Evolutionary conservation across 2,329 filamentous ascomycete species (phyloP).

Genomic region (Phoma sp.): DNA sequence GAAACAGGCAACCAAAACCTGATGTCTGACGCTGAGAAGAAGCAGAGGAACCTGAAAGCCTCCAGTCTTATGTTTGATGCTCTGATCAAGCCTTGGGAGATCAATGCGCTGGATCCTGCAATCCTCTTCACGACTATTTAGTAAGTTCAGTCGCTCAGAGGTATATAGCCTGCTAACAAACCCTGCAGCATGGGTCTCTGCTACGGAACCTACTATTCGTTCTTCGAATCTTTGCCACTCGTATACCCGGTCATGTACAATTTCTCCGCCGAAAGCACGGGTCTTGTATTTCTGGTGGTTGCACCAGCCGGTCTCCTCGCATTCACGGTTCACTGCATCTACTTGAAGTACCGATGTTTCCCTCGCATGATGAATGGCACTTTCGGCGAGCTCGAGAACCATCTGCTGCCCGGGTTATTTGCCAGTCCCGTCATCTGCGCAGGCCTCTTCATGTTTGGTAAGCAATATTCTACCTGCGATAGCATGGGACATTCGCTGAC

Average conservation of each 20-base stretch:
- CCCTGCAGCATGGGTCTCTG: conserved; percentile 70
- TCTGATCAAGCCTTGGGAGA: conserved; percentile 77
- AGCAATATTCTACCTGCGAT: conserved; percentile 35
- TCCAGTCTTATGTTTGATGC: conserved; percentile 56
- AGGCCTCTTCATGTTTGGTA: conserved; percentile 65
- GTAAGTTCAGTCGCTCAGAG: not conserved
- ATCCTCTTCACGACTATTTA: conserved; percentile 82
- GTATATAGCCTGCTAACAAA: not conserved
- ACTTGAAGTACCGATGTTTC: conserved; percentile 75
- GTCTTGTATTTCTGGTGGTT: conserved; percentile 83
- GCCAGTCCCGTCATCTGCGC: conserved; percentile 63
- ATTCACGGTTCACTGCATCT: conserved; percentile 69
- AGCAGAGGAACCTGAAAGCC: conserved; percentile 53
- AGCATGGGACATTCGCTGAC: not conserved
- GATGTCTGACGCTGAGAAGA: conserved; percentile 80
- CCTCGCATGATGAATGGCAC: conserved; percentile 65
- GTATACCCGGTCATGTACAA: conserved; percentile 79
- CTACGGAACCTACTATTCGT: conserved; percentile 75
- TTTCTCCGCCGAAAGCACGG: conserved; percentile 72
- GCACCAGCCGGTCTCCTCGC: conserved; percentile 73
- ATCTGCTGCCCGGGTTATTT: conserved; percentile 72
- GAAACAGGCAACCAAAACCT: conserved; percentile 68
- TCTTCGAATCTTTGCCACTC: conserved; percentile 66
- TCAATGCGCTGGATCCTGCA: conserved; percentile 81
- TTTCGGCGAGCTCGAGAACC: conserved; percentile 72